Base-by-base conservation (phyloP, 306 rosid species). In the Acacia confusa region DNA sequence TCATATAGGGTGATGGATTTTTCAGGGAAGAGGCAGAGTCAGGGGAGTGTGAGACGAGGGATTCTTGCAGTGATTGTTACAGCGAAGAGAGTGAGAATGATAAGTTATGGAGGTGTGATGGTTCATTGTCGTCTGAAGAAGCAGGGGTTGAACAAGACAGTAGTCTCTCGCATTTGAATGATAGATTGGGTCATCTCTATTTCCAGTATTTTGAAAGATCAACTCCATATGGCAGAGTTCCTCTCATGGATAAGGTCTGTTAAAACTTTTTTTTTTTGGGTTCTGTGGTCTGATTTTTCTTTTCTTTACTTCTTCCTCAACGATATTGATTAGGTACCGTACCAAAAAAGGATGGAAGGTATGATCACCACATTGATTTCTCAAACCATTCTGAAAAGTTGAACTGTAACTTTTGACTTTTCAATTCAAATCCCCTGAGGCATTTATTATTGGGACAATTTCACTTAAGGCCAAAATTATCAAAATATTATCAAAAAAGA, bases 161-260 rank as follows among this genome's bases (percentile, higher is more conserved):
- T 58, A 47, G 19, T 47, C 77, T 72, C 1, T 87, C 86, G 79
- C 92, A 86, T 71, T 65, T 78, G 27, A 93, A 86, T 79, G 92
- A 92, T 27, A 87, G 99, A 84, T 85, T 94, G 81, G 99, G 99
- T 2, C 47, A 75, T 65, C 95, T 81, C 61, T 94, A 94, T 77
- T 91, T 89, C 75, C 91, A 94, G 76, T 92, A 93, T 81, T 93
- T 94, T 86, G 99, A 96, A 87, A 93, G 88, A 89, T 90, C 98
- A 53, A 89, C 98, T 82, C 99, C 99, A 0, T 94, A 93, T 87
- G 98, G 94, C 14, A 91, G 99, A 89, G 94, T 91, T 73, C 99
- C 99, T 83, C 88, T 96, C 16, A 89, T 91, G 91, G 99, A 96
- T 85, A 94, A 96, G 99, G 99, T 93, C 10, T 50, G 27, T 57